These are phyloP conservation scores for Colletotrichum chrysophilum DNA, from an alignment of 2,329 filamentous ascomycete genomes.

Conservation along the genomic window DNA sequence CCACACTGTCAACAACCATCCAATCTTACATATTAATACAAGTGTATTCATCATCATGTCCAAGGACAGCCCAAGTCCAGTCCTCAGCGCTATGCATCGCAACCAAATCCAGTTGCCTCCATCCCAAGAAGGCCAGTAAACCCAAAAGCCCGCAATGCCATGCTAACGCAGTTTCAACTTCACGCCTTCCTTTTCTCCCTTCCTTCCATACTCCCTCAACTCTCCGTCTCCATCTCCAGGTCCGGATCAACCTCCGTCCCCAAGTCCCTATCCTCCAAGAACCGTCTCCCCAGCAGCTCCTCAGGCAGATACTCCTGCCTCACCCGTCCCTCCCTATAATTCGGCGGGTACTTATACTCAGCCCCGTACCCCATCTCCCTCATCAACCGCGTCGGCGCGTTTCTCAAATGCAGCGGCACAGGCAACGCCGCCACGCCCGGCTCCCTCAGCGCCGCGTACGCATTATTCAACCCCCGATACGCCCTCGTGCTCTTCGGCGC, in stretches of 20 bases:
- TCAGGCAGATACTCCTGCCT: conserved; percentile 91
- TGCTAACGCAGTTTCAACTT: neutral
- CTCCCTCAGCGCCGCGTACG: conserved; percentile 78
- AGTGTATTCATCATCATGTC: neutral
- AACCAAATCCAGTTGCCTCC: neutral
- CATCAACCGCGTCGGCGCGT: conserved; percentile 92
- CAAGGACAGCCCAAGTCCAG: neutral
- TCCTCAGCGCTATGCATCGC: neutral
- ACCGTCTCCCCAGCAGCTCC: conserved; percentile 70
- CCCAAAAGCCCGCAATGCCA: neutral
- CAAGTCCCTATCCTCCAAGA: conserved; percentile 81
- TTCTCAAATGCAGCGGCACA: conserved; percentile 86
- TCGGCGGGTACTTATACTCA: conserved; percentile 96
- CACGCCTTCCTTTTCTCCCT: too few relatives aligned
- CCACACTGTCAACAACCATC: too few relatives aligned
- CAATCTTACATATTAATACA: neutral
- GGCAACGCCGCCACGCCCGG: conserved; percentile 83
- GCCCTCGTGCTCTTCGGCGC: conserved; percentile 85
- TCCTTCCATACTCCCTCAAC: neutral
- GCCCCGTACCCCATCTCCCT: conserved; percentile 88
- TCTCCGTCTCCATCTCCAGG: conserved; percentile 45
- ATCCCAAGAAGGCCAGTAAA: neutral
- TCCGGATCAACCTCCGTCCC: conserved; percentile 80
- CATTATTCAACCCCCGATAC: conserved; percentile 83
- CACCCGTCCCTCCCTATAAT: conserved; percentile 82